Evolutionary conservation across 768 basidiomycete species (phyloP), one percentile per base, ranked within the genome.

Genomic region (Kwoniella newhampshirensis): DNA sequence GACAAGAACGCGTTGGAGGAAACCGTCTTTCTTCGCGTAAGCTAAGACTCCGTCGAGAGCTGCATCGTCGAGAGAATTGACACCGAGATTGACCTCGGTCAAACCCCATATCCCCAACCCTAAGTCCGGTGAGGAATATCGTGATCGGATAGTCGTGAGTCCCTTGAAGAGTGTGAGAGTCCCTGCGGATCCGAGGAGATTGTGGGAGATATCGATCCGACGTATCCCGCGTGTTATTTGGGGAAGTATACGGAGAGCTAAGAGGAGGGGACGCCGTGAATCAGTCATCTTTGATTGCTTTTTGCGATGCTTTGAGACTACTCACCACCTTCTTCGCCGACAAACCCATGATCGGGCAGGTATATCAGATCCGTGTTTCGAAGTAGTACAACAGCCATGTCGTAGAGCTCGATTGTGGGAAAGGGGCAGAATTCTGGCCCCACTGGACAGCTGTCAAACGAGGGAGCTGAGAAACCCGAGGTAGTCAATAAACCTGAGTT

Each of bases 11-110:
- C 60, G 51, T 13, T 52, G 40, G 41, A 67, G 27, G 8, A 30
- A 52, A 4, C 62, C 65, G 54, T 72, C 70, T 43, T 69, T 69
- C 60, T 72, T 72, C 6, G 70, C 70, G 53, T 69, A 72, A 1
- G 51, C 59, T 45, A 69, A 35, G 1, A 72, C 46, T 1, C 21
- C 55, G 27, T 62, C 64, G 4, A 72, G 49, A 23, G 58, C 63
- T 39, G 61, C 55, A 55, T 72, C 70, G 26, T 50, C 48, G 17
- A 72, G 44, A 3, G 23, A 51, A 46, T 72, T 72, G 9, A 26
- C 43, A 3, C 63, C 68, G 23, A 72, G 55, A 51, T 69, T 72
- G 41, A 72, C 51, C 47, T 69, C 65, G 23, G 30, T 65, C 51
- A 72, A 15, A 8, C 67, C 67, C 70, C 70, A 72, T 52, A 66